These are phyloP conservation scores for Alternaria sp. DNA, from an alignment of 2,329 filamentous ascomycete genomes.

Conservation along the genomic window DNA sequence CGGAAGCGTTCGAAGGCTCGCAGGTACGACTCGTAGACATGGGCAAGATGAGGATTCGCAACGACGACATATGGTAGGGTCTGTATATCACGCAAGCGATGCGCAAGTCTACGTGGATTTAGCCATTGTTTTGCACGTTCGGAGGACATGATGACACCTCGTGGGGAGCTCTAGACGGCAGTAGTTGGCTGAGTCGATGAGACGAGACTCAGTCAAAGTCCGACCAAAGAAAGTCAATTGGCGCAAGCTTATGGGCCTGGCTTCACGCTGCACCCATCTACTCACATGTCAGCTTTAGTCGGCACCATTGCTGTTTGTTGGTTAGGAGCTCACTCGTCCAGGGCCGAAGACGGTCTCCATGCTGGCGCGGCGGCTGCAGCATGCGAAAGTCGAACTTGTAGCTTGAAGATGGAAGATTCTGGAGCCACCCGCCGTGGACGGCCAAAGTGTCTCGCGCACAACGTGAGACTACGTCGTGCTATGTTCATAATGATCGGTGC, in stretches of 20 bases:
- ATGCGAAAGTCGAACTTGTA: slow-evolving; percentile 29
- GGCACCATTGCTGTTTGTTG: neutral
- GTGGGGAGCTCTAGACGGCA: slow-evolving; percentile 93
- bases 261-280: slow-evolving; percentile 93
- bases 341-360: slow-evolving; percentile 66
- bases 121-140: slow-evolving; percentile 13
- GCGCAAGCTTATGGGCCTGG: slow-evolving; percentile 91
- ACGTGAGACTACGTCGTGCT: slow-evolving; percentile 15
- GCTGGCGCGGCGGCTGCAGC: slow-evolving; percentile 57
- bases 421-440: slow-evolving; percentile 22
- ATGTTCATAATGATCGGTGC: slow-evolving; percentile 34
- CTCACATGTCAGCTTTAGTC: slow-evolving; percentile 4
- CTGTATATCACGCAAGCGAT: slow-evolving; percentile 96
- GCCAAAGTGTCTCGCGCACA: slow-evolving; percentile 14
- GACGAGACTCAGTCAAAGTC: slow-evolving; percentile 85
- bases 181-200: slow-evolving; percentile 96
- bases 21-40: slow-evolving; percentile 97
- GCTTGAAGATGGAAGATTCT: neutral
- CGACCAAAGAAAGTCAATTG: slow-evolving; percentile 98
- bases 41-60: slow-evolving; percentile 90
- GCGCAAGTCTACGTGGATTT: slow-evolving; percentile 71
- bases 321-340: slow-evolving; percentile 63
- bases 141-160: slow-evolving; percentile 59
- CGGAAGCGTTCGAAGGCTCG: slow-evolving; percentile 93
- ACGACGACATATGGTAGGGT: slow-evolving; percentile 94